Evolutionary conservation across 176 grass and related monocot species (phyloP).

Genomic region (Musa beccarii): DNA sequence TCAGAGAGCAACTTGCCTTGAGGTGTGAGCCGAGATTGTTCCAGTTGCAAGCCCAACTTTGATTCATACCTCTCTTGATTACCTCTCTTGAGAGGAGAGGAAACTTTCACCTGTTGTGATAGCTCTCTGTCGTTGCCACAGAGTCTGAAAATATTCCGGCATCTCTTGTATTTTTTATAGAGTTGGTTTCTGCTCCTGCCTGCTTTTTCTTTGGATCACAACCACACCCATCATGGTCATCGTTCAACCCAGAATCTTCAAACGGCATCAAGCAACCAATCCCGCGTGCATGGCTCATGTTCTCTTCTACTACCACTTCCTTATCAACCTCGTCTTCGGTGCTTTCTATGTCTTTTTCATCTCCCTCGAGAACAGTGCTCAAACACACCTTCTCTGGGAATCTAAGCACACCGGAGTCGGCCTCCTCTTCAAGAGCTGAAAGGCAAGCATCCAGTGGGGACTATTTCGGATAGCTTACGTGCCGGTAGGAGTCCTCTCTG

Average conservation of each 20-base stretch:
- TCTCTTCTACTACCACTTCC: conserved; percentile 60
- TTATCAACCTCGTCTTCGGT: conserved; percentile 51
- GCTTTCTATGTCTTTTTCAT: conserved; percentile 26
- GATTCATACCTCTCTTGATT: conserved; percentile 17
- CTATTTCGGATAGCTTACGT: conserved; percentile 21
- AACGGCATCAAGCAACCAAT: neutral
- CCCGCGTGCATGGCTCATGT: neutral
- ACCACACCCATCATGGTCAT: neutral
- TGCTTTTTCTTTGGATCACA: neutral
- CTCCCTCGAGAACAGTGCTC: conserved; percentile 65
- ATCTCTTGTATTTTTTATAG: conserved; percentile 30
- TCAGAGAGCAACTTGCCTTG: conserved; percentile 31
- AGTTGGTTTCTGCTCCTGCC: conserved; percentile 1
- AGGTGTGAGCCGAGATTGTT: neutral
- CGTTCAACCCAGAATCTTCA: neutral
- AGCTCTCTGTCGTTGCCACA: conserved; percentile 75
- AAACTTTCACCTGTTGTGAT: conserved; percentile 21
- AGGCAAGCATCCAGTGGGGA: conserved; percentile 6
- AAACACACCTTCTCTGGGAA: conserved; percentile 49
- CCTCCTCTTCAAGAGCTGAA: conserved; percentile 23
- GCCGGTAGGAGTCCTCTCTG: conserved; percentile 47
- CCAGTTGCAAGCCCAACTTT: neutral
- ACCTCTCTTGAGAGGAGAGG: conserved; percentile 19
- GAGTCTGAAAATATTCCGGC: conserved; percentile 74
- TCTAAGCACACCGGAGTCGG: conserved; percentile 27